These are phyloP conservation scores for Psilocybe cyanescens DNA, from an alignment of 768 basidiomycete genomes.

Conservation along the genomic window DNA sequence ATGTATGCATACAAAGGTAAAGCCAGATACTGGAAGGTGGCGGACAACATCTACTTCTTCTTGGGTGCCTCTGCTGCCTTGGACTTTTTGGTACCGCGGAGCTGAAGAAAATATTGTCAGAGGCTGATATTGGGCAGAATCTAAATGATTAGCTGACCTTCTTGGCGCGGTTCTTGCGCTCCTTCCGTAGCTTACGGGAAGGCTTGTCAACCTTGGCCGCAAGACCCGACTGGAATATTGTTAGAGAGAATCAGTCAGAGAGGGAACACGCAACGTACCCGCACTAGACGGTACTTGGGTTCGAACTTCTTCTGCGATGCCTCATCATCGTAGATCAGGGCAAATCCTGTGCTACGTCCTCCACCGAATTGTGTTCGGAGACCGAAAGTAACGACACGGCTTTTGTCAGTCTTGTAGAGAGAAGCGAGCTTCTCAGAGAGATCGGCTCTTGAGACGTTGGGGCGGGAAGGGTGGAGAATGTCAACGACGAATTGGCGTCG, in stretches of 20 bases:
- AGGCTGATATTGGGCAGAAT: background rate
- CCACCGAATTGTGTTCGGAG: constrained; percentile 98
- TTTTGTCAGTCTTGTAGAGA: constrained; percentile 92
- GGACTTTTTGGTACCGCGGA: constrained; percentile 94
- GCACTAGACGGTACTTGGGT: constrained; percentile 92
- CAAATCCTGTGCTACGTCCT: constrained; percentile 96
- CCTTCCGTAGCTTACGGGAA: constrained; percentile 97
- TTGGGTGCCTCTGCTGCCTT: constrained; percentile 92
- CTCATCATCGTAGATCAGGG: constrained; percentile 96
- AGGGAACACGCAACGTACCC: constrained; percentile 56
- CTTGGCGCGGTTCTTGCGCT: constrained; percentile 99
- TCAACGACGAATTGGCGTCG: constrained; percentile 97
- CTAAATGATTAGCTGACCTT: constrained; percentile 58
- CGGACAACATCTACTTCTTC: constrained; percentile 76
- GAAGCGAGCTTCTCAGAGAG: constrained; percentile 90
- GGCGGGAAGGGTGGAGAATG: constrained; percentile 91
- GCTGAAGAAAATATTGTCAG: constrained; percentile 44
- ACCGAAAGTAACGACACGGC: constrained; percentile 91
- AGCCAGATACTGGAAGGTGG: constrained; percentile 18
- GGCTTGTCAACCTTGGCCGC: constrained; percentile 82
- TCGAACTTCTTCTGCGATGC: constrained; percentile 95
- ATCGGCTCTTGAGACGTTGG: constrained; percentile 93
- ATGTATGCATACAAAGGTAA: constrained; percentile 38
- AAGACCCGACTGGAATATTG: constrained; percentile 60
- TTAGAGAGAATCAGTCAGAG: constrained; percentile 6